These are phyloP conservation scores for Kalmanozyma brasiliensis DNA, from an alignment of 1,284 basidiomycete genomes.

Conservation along the genomic window DNA sequence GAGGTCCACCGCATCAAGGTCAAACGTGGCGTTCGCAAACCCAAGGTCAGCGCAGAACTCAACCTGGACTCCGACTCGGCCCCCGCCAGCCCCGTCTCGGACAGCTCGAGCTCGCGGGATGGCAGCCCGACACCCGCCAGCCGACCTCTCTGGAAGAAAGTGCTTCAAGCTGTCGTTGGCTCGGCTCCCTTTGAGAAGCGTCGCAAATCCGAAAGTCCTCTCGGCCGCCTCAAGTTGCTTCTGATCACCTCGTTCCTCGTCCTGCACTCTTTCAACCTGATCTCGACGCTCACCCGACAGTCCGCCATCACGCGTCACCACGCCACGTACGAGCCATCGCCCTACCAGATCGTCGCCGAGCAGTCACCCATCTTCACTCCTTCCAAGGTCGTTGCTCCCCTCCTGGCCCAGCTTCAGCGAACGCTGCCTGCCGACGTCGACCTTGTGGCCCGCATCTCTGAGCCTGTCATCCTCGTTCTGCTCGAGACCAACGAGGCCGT, in stretches of 20 bases:
- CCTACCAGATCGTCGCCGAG: conserved; percentile 56
- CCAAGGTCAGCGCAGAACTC: conserved; percentile 57
- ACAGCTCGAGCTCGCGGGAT: conserved; percentile 43
- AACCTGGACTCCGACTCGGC: conserved; percentile 60
- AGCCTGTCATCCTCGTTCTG: conserved; percentile 76
- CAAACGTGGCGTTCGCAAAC: conserved; percentile 70
- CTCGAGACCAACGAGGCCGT: conserved; percentile 70
- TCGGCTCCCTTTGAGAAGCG: conserved; percentile 73
- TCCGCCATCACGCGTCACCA: conserved; percentile 75
- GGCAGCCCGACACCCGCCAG: conserved; percentile 34
- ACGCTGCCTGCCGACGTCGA: conserved; percentile 46
- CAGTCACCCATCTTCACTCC: conserved; percentile 47
- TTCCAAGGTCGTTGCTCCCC: conserved; percentile 48
- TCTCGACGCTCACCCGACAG: conserved; percentile 86
- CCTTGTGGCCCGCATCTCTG: conserved; percentile 59
- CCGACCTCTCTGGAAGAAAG: conserved; percentile 53
- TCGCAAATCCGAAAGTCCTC: conserved; percentile 76
- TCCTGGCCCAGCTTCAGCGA: conserved; percentile 54
- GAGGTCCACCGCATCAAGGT: conserved; percentile 78
- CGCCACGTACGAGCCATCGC: conserved; percentile 63
- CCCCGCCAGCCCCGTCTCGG: conserved; percentile 48
- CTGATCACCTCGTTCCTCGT: conserved; percentile 73
- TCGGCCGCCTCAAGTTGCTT: conserved; percentile 87
- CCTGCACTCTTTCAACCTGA: conserved; percentile 78
- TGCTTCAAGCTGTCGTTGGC: conserved; percentile 54